Evolutionary conservation across 768 basidiomycete species (phyloP).

Genomic region (Tephrocybe sp.): DNA sequence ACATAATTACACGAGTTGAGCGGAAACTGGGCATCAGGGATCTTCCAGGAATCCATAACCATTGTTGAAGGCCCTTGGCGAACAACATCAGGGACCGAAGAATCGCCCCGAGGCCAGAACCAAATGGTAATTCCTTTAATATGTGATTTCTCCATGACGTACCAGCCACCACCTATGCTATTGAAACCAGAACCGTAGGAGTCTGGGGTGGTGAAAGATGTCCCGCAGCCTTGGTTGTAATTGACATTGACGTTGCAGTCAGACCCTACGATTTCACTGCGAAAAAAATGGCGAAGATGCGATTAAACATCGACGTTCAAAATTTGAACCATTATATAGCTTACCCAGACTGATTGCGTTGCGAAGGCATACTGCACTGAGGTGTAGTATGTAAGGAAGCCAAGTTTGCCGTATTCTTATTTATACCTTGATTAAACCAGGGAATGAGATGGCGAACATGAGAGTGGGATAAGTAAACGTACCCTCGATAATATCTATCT

Average conservation of each 20-base stretch:
- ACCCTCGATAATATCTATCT: constrained; percentile 56
- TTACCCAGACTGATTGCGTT: constrained; percentile 47
- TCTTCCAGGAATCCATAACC: constrained; percentile 34
- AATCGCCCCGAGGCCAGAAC: constrained; percentile 54
- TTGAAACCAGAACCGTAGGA: constrained; percentile 53
- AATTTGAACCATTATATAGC: constrained; percentile 7
- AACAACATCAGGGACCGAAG: constrained; percentile 41
- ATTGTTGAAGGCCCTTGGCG: constrained; percentile 17
- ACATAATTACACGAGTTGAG: constrained; percentile 47
- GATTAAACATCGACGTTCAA: too few species aligned
- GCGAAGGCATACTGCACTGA: constrained; percentile 40
- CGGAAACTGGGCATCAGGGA: constrained; percentile 49
- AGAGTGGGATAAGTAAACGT: not conserved
- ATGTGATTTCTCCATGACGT: constrained; percentile 43
- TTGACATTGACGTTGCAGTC: constrained; percentile 49
- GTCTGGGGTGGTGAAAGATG: constrained; percentile 31
- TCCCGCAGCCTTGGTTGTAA: constrained; percentile 63
- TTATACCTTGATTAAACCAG: constrained; percentile 41
- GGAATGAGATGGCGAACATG: not conserved
- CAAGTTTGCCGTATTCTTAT: constrained; percentile 40
- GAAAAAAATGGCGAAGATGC: not conserved
- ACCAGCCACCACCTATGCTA: constrained; percentile 55
- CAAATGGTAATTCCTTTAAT: constrained; percentile 51
- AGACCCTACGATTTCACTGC: constrained; percentile 36
- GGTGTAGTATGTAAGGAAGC: constrained; percentile 54